phyloP scores from a whole-genome alignment of 1,139 yeast species.

The Saccharomyces hybrid region DNA sequence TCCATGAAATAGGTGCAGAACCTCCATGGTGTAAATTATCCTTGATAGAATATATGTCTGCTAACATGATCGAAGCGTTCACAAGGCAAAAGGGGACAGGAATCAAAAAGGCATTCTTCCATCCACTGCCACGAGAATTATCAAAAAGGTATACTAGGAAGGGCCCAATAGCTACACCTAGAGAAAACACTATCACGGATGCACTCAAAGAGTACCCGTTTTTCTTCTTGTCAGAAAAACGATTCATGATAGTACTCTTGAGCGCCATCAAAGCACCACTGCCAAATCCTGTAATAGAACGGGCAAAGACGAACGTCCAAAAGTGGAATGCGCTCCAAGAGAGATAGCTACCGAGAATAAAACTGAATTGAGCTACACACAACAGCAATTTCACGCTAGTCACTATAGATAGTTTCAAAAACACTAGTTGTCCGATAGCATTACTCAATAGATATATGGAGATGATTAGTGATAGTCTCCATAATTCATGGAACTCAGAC shows the following conservation, averaged over 20 bases:
- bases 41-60: background rate
- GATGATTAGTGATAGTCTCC: conserved; percentile 52
- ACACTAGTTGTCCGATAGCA: conserved; percentile 66
- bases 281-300: background rate
- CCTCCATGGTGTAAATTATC: background rate
- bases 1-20: background rate
- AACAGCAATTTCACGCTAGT: conserved; percentile 63
- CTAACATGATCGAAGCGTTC: background rate
- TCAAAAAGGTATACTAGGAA: background rate
- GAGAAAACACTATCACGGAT: background rate
- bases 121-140: conserved; percentile 51
- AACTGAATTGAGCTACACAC: background rate
- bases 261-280: background rate
- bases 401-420: conserved; percentile 79
- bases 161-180: background rate
- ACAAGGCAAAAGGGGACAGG: conserved; percentile 45
- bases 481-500: conserved; percentile 49
- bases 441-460: conserved; percentile 54
- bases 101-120: conserved; percentile 61
- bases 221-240: background rate
- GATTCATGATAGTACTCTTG: background rate
- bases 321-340: background rate
- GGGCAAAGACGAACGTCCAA: background rate
- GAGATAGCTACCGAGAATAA: background rate
- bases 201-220: background rate